Evolutionary conservation across 768 basidiomycete species (phyloP), one percentile per base, ranked within the genome.

Genomic region (Albatrellus ellisii): DNA sequence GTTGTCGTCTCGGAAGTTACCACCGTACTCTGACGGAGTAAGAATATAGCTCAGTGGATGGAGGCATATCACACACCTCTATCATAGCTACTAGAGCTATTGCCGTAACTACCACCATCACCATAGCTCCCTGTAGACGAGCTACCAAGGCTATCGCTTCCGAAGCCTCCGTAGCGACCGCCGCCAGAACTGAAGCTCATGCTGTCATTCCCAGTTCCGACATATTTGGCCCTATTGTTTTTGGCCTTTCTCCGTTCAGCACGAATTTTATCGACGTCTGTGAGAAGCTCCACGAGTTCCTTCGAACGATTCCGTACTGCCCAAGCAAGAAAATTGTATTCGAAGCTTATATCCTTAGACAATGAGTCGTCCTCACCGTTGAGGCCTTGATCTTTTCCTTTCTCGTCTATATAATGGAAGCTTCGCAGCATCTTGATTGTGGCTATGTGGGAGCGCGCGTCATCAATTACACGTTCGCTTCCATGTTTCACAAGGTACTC

Each of bases 351-450:
- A 31, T 26, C 21, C 6, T 4, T 11, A 25, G 9, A n/a, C 12
- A 7, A 24, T 12, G n/a, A 12, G 11, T 22, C n/a, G n/a, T n/a
- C 42, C 64, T n/a, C 48, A 90, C 92, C 90, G 54, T 99, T 99
- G 53, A 95, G 72, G 5, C 95, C 95, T 60, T 99, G 89, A 55
- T 99, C 95, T 59, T 99, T 98, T 37, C 89, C 91, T 64, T 94
- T 94, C 49, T 98, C 94, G 50, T 99, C 95, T 43, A 97, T 87
- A 59, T 97, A 97, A 57, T 98, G 94, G 64, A 99, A 99, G 55
- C 82, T 95, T 44, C 91, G 68, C 9, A 98, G 74, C 88, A 98
- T 97, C 65, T 98, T 98, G 53, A 99, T 72, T 15, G 92, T 94
- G 21, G 89, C 83, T 21, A 97, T 68, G 59, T 98, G 95, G 1